Base-by-base conservation (phyloP, 768 basidiomycete genomes). In the Mycena belliarum region DNA sequence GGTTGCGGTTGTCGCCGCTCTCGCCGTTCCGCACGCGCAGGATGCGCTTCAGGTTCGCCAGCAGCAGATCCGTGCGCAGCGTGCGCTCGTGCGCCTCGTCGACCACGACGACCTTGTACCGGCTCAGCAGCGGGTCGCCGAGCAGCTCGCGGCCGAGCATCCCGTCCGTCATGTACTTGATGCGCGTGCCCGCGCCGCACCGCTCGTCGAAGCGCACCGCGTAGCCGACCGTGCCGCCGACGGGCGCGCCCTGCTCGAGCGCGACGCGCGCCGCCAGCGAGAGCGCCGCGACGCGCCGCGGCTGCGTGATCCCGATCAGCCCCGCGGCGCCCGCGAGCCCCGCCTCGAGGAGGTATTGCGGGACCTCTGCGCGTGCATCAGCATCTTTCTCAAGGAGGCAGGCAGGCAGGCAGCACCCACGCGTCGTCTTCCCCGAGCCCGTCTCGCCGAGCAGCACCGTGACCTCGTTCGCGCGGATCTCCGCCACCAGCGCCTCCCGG, bases 41-140 rank as follows among this genome's bases (percentile, higher is more conserved):
- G 57, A 98, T 94, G 24, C 76, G 80, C 75, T 97, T 98, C 48
- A 99, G 78, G 59, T 86, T 92, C 1, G 95, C 88, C 38, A 98
- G 82, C n/a, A 98, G 78, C 49, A 99, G 77, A 71, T 99, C 97
- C 8, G 97, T 99, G 38, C 95, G 83, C 26, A 99, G 75, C 0
- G 94, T 96, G 55, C 97, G 83, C 70, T 99, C 97, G 73, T 99
- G 97, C 0, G 97, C 97, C 71, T 99, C 97, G 65, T 99, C 97
- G 41, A 99, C 87, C 55, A 98, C 80, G 50, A 99, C 79, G 28
- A 95, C 84, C 67, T 90, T 89, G 73, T 98, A 99, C 56, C 80
- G 80, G 51, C 84, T 85, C 44, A 98, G 78, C 29, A 88, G 69
- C 16, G 84, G 78, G 68, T 95, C 93, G 41, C 82, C 84, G 59